Evolutionary conservation across 2,329 filamentous ascomycete species (phyloP).

Genomic region (Penicillium sp.): DNA sequence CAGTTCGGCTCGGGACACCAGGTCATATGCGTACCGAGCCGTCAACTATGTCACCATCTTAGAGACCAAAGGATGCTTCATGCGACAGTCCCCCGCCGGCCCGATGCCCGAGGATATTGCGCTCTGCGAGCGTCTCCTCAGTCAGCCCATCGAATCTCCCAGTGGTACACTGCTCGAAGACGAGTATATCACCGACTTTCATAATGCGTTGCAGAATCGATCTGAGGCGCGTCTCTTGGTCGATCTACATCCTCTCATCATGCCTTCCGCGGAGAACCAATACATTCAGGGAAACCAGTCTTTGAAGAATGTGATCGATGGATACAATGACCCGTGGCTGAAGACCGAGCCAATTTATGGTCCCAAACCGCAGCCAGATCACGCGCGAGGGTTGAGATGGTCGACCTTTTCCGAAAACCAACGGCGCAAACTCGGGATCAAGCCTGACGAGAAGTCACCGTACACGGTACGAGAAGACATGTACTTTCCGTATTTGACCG

Average conservation of each 20-base stretch:
- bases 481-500: slow-evolving; percentile 5
- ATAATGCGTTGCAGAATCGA: no score
- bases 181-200: no score
- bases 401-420: slow-evolving; percentile 2
- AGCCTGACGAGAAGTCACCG: slow-evolving; percentile 4
- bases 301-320: slow-evolving; percentile 3
- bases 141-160: no score
- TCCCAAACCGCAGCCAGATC: slow-evolving; percentile 3
- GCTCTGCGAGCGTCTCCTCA: no score
- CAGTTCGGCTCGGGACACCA: slow-evolving; percentile 3
- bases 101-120: no score
- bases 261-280: no score
- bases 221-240: no score
- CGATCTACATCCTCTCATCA: no score
- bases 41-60: slow-evolving; percentile 2
- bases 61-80: no score
- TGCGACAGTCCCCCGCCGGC: no score
- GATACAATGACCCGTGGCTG: slow-evolving; percentile 8
- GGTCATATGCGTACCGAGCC: slow-evolving; percentile 1
- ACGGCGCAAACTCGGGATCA: slow-evolving; percentile 5
- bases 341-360: slow-evolving; percentile 7
- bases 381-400: slow-evolving; percentile 3
- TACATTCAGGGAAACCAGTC: no score
- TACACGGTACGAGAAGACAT: slow-evolving; percentile 4
- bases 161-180: no score